phyloP scores from a whole-genome alignment of 2,329 filamentous ascomycete species.

The Sporothrix protearum region DNA sequence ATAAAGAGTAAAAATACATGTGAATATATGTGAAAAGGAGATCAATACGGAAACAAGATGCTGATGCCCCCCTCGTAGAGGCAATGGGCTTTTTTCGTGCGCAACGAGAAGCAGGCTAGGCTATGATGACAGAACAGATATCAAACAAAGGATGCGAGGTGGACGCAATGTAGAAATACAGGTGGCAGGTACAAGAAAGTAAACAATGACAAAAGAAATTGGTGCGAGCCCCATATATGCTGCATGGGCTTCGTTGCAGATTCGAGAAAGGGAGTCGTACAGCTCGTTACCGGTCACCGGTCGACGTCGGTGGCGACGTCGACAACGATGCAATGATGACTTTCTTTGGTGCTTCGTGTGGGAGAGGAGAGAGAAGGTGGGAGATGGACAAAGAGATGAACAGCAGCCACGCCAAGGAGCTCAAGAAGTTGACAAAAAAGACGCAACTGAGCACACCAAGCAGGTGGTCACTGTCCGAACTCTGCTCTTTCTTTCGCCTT shows the following conservation, averaged over 20 bases:
- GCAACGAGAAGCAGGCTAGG: not conserved
- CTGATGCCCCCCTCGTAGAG: not conserved
- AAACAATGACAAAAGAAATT: not conserved
- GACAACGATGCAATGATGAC: not conserved
- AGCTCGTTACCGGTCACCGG: not conserved
- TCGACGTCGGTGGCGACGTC: not conserved
- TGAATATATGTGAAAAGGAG: constrained; percentile 4
- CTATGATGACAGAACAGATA: not conserved
- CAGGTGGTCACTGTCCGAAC: not conserved
- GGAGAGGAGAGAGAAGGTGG: not conserved
- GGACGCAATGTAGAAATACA: not conserved
- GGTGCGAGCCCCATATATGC: not conserved
- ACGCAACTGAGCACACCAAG: constrained; percentile 1
- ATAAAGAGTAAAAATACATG: not conserved
- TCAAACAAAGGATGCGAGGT: not conserved
- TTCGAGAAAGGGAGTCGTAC: not conserved
- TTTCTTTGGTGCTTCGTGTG: not conserved
- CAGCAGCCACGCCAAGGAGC: not conserved
- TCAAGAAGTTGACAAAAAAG: not conserved
- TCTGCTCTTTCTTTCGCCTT: not conserved
- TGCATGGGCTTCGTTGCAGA: not conserved
- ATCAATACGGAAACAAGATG: not conserved
- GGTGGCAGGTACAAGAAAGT: not conserved
- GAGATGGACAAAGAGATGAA: not conserved
- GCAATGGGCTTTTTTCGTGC: not conserved